phyloP scores from a whole-genome alignment of 768 basidiomycete genomes.

The Mycena epipterygia region DNA sequence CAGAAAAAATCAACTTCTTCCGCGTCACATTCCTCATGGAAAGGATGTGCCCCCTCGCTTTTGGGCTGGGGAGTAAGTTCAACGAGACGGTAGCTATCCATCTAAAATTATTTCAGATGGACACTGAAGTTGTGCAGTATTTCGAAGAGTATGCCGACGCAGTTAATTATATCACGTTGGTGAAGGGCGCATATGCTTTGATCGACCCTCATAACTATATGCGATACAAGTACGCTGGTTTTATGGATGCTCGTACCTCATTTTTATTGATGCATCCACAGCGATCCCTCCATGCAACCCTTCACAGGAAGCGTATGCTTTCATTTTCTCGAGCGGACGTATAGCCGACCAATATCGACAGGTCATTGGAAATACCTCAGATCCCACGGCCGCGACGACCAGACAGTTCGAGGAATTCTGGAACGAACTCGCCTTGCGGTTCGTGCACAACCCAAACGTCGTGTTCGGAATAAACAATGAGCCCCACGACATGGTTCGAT shows the following conservation, averaged over 20 bases:
- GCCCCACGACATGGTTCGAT: constrained; percentile 58
- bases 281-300: constrained; percentile 60
- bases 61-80: constrained; percentile 56
- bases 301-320: constrained; percentile 56
- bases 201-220: constrained; percentile 65
- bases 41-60: constrained; percentile 55
- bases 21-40: constrained; percentile 65
- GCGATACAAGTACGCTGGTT: constrained; percentile 57
- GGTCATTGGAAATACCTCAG: constrained; percentile 61
- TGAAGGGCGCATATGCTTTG: constrained; percentile 58
- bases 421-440: constrained; percentile 57
- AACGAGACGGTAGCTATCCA: constrained; percentile 56
- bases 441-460: constrained; percentile 55
- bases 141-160: constrained; percentile 59
- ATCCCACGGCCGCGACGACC: constrained; percentile 60
- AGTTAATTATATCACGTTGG: constrained; percentile 56
- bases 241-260: background rate
- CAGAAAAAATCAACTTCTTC: constrained; percentile 65
- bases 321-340: too few species aligned
- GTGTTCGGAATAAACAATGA: constrained; percentile 65
- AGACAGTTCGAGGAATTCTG: constrained; percentile 59
- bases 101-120: background rate
- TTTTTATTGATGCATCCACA: constrained; percentile 25
- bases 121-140: constrained; percentile 46
- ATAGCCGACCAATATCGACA: constrained; percentile 25